These are phyloP conservation scores for Solanum phureja DNA, from an alignment of 257 asterid genomes.

Conservation along the genomic window DNA sequence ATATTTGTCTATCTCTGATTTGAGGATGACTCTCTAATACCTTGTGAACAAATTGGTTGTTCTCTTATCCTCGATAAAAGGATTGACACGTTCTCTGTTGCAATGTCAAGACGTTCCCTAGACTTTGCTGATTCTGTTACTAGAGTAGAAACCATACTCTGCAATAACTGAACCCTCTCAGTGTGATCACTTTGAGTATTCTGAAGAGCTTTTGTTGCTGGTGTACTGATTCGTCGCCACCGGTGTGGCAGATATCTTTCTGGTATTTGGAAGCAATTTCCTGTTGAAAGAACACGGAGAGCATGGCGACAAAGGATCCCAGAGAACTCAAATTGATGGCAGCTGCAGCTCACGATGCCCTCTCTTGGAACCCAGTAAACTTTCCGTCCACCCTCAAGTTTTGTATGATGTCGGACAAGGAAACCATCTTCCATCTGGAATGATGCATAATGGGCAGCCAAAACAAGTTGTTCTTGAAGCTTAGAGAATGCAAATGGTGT, in stretches of 20 bases:
- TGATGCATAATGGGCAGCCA: constrained; percentile 93
- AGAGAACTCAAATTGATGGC: constrained; percentile 86
- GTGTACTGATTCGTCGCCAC: constrained; percentile 63
- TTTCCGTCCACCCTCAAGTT: constrained; percentile 84
- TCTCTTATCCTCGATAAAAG: constrained; percentile 64
- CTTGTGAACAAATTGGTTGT: constrained; percentile 47
- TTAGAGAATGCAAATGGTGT: constrained; percentile 87
- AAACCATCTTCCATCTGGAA: constrained; percentile 69
- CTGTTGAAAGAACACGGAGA: constrained; percentile 82
- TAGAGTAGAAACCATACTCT: constrained; percentile 66
- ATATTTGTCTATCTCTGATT: constrained; percentile 18
- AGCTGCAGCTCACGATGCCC: constrained; percentile 81
- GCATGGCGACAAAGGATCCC: constrained; percentile 92
- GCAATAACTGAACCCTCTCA: constrained; percentile 65
- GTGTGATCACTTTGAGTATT: constrained; percentile 35
- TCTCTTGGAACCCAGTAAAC: constrained; percentile 89
- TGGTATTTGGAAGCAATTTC: constrained; percentile 92
- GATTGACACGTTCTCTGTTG: constrained; percentile 61
- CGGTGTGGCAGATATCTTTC: constrained; percentile 66
- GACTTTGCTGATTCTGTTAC: constrained; percentile 71
- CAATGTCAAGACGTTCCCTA: constrained; percentile 66
- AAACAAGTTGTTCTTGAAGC: constrained; percentile 89
- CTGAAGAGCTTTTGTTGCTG: constrained; percentile 29
- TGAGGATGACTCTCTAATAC: constrained; percentile 38
- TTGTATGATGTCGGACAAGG: constrained; percentile 88